Conservation (phyloP, 176 grass and related monocot species). For the Themeda triandra region DNA sequence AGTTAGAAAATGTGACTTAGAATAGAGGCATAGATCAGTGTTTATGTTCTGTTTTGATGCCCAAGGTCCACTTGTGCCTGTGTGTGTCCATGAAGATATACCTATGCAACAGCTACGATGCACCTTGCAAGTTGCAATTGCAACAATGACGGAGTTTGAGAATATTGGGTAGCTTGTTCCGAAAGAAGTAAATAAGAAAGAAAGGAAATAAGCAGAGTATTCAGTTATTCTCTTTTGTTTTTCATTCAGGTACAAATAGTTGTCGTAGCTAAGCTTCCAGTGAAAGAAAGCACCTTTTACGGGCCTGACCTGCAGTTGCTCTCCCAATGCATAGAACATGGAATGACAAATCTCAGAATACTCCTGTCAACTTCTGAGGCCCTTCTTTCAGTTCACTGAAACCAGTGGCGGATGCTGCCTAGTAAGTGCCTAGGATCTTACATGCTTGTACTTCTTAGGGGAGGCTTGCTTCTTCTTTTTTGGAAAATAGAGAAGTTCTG, state of each 20-base stretch:
- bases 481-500: background rate
- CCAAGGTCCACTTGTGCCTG: background rate
- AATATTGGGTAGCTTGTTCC: background rate
- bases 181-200: background rate
- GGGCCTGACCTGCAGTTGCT: background rate
- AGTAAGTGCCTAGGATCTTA: background rate
- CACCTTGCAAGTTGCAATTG: background rate
- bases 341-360: background rate
- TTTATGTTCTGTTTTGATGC: background rate
- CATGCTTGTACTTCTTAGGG: background rate
- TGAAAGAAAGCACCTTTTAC: background rate
- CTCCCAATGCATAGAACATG: background rate
- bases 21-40: background rate
- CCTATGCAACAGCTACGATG: no score
- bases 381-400: background rate
- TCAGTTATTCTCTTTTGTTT: background rate
- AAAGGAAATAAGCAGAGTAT: background rate
- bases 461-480: background rate
- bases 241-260: background rate
- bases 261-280: background rate
- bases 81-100: background rate
- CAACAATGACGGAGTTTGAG: background rate
- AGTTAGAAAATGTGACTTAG: background rate
- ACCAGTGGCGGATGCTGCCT: background rate
- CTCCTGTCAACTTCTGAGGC: background rate